These are phyloP conservation scores for Peribolospora kevripleyi DNA, from an alignment of 768 basidiomycete species.

Conservation along the genomic window DNA sequence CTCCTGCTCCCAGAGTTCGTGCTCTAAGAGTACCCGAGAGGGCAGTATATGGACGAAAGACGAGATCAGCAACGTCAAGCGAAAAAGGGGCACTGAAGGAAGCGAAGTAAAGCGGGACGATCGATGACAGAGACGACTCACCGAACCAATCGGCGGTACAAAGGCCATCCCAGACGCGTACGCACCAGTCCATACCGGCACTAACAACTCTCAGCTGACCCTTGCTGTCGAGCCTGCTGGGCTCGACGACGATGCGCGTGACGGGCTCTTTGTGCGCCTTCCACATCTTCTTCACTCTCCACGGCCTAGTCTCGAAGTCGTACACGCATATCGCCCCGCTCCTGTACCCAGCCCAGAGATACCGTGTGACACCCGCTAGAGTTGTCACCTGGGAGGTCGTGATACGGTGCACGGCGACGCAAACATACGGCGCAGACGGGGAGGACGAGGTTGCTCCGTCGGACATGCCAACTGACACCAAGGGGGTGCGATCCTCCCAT, in stretches of 20 bases:
- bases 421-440: slow-evolving; percentile 18
- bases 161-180: slow-evolving; percentile 76
- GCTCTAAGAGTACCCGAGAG: slow-evolving; percentile 26
- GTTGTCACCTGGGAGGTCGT: slow-evolving; percentile 56
- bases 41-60: neutral
- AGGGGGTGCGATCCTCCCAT: slow-evolving; percentile 28
- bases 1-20: slow-evolving; percentile 50
- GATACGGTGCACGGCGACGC: slow-evolving; percentile 48
- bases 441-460: slow-evolving; percentile 1
- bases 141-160: slow-evolving; percentile 66
- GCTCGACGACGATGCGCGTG: slow-evolving; percentile 48
- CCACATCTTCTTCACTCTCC: slow-evolving; percentile 74
- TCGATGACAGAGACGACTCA: slow-evolving; percentile 22
- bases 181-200: slow-evolving; percentile 42
- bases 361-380: slow-evolving; percentile 57
- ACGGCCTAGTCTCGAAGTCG: slow-evolving; percentile 42
- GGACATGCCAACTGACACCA: slow-evolving; percentile 1
- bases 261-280: slow-evolving; percentile 40
- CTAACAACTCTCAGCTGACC: slow-evolving; percentile 42
- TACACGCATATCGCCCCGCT: slow-evolving; percentile 62
- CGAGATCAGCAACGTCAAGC: neutral
- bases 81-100: neutral
- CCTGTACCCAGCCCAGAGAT: slow-evolving; percentile 67
- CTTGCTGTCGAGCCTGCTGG: slow-evolving; percentile 20
- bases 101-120: neutral